Base-by-base conservation (phyloP, 2,329 filamentous ascomycete species). In the Pyrenophora graminea region DNA sequence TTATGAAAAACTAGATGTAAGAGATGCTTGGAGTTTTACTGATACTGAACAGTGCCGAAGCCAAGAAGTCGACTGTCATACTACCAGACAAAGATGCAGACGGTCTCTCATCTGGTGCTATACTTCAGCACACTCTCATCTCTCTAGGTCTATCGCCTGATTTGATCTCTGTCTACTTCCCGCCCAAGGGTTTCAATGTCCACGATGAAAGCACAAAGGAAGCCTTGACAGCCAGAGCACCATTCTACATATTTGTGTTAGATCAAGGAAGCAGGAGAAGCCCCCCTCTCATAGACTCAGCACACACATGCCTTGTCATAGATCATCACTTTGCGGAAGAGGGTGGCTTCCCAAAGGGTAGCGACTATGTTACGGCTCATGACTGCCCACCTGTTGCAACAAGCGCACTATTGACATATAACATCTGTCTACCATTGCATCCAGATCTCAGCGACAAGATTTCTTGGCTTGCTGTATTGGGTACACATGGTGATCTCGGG, bases 61-160 rank as follows among this genome's bases (percentile, higher is more conserved):
- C 81, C 9, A 70, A 77, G 8, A 77, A 82, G 48, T 76, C 72
- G 31, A 82, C 80, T 1, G 69, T 88, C 15, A 83, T 89, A 12
- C 77, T 88, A 0, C 86, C 86, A 0, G 86, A 89, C 64, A 88
- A 88, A 62, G 85, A 88, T 59, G 85, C 85, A 2, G 86, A 89
- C 67, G 86, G 86, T 0, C 74, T 89, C 3, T 81, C 81, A 2
- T 83, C 85, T 2, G 86, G 86, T 0, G 81, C 81, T 1, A 88
- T 88, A 25, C 66, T 89, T 2, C 76, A 82, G 48, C 81, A 80
- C 47, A 87, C 85, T 0, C 74, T 89, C 3, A 68, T 80, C 1
- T 70, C 82, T 1, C 79, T 89, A 0, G 85, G 85, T 2, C 76
- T 88, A 0, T 68, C 79, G 8, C 57, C 76, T 6, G 68, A 76